Evolutionary conservation across 1,284 basidiomycete species (phyloP), one percentile per base, ranked within the genome.

Genomic region (Puccinia horiana): DNA sequence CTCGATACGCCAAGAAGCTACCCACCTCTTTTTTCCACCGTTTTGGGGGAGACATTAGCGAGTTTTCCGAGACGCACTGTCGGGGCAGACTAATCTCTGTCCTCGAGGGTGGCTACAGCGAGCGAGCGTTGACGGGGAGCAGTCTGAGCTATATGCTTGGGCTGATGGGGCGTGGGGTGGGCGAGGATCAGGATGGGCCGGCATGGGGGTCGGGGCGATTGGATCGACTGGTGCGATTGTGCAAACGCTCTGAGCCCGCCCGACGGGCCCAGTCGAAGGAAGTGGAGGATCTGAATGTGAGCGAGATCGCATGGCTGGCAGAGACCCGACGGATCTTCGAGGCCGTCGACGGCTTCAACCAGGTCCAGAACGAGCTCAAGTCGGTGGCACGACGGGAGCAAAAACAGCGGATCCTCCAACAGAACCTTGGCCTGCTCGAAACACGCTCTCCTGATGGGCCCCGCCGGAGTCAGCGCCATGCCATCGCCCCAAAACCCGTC

Each of bases 31-130:
- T 87, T 83, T 87, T 86, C 79, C 83, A 84, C 52, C 83, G 83
- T 0, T 87, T 87, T 40, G 85, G 85, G 2, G 70, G 81, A n/a
- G 86, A 87, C 76, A 82, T 85, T 0, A 84, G 84, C 2, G 29
- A 26, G 11, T 84, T 87, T 20, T 84, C 86, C 12, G 84, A 86
- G 6, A 67, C 83, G 2, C 70, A 83, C 16, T 84, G 84, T 0
- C 74, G 80, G 1, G 86, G 86, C 1, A 85, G 86, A 56, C 77
- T 87, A 0, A 65, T 87, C 0, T 84, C 84, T 42, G 79, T 87
- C 1, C 82, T 87, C 11, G 86, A 87, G 80, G 86, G 86, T 5
- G 86, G 86, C 2, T 87, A 87, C 81, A 85, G 84, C 58, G 86
- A 87, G 65, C 83, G 86, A 0, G 86, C 86, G 14, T 72, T 87